These are phyloP conservation scores for Aspergillus carlsbadensis DNA, from an alignment of 495 filamentous ascomycete species.

Conservation along the genomic window DNA sequence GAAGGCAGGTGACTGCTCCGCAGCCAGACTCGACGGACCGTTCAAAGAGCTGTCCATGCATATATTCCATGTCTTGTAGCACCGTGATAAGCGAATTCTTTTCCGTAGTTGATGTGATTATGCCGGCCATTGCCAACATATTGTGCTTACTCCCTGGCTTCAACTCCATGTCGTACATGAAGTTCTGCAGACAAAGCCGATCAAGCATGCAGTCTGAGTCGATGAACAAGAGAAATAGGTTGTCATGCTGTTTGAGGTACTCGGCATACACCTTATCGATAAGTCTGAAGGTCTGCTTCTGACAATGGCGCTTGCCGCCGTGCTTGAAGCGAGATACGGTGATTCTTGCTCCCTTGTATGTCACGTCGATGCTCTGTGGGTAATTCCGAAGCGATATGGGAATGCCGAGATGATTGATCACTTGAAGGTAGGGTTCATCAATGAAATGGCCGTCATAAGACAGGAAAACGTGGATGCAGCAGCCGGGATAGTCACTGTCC, in stretches of 20 bases:
- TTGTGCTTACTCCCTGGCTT: slow-evolving; percentile 90
- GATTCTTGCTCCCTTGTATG: slow-evolving; percentile 77
- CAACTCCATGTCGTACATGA: slow-evolving; percentile 98
- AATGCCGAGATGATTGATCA: slow-evolving; percentile 84
- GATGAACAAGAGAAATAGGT: slow-evolving; percentile 95
- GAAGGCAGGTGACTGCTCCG: slow-evolving; percentile 92
- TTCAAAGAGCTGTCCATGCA: slow-evolving; percentile 96
- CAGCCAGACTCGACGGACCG: slow-evolving; percentile 95
- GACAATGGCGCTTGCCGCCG: slow-evolving; percentile 90
- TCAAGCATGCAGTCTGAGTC: slow-evolving; percentile 98
- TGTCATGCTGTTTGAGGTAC: slow-evolving; percentile 85
- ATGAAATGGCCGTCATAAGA: slow-evolving; percentile 91
- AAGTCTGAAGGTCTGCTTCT: slow-evolving; percentile 91
- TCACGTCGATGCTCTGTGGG: slow-evolving; percentile 87
- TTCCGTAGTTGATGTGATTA: slow-evolving; percentile 91
- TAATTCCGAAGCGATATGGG: slow-evolving; percentile 74
- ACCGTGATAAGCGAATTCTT: slow-evolving; percentile 89
- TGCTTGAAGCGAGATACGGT: slow-evolving; percentile 93
- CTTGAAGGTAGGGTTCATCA: slow-evolving; percentile 85
- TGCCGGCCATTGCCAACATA: slow-evolving; percentile 98
- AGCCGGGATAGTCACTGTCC: slow-evolving; percentile 89
- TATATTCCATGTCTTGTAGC: slow-evolving; percentile 97
- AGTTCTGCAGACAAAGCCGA: slow-evolving; percentile 90
- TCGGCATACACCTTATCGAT: slow-evolving; percentile 92
- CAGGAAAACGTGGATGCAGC: slow-evolving; percentile 93